Percentiles rank a stretch among this genome's conserved stretches.
phyloP scores from a whole-genome alignment of 345 rosid genomes.

The Mallotus nudiflorus region DNA sequence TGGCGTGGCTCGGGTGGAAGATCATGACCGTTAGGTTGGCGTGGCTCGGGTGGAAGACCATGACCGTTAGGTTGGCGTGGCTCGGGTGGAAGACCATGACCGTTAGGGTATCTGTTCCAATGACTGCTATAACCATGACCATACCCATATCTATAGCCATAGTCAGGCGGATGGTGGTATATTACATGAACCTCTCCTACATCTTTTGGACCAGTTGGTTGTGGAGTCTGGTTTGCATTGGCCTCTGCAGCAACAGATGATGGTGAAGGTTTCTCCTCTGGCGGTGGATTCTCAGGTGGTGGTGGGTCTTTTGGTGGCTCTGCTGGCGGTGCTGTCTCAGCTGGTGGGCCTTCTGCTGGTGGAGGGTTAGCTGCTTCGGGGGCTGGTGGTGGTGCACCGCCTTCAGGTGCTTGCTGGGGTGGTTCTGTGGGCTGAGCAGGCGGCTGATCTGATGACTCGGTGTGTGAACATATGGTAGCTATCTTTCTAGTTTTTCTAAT shows the following conservation, averaged over 20 bases:
- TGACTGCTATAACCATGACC: constrained; percentile 27
- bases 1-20: too few species aligned
- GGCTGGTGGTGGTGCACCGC: constrained; percentile 28
- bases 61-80: too few species aligned
- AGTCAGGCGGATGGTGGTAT: constrained; percentile 51
- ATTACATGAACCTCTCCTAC: constrained; percentile 50
- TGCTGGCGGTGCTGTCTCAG: constrained; percentile 35
- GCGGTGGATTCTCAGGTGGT: constrained; percentile 33
- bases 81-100: constrained; percentile 27
- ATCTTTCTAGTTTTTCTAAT: constrained; percentile 63
- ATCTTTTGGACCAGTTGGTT: constrained; percentile 40
- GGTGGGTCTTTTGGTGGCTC: constrained; percentile 47
- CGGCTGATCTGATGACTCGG: constrained; percentile 40
- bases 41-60: too few species aligned
- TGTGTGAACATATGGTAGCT: constrained; percentile 53
- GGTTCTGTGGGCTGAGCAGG: constrained; percentile 44
- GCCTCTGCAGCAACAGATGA: constrained; percentile 29
- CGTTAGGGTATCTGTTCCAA: constrained; percentile 32
- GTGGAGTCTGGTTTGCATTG: constrained; percentile 34
- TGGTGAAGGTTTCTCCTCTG: constrained; percentile 35
- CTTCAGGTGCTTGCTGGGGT: constrained; percentile 32
- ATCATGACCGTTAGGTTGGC: too few species aligned
- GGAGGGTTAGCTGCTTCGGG: constrained; percentile 35
- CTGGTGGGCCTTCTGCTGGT: constrained; percentile 45
- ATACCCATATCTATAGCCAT: constrained; percentile 38